Percentiles rank a stretch among this genome's conserved stretches.
Conservation (phyloP, 2,329 filamentous ascomycete species). For the Colletotrichum salicis region DNA sequence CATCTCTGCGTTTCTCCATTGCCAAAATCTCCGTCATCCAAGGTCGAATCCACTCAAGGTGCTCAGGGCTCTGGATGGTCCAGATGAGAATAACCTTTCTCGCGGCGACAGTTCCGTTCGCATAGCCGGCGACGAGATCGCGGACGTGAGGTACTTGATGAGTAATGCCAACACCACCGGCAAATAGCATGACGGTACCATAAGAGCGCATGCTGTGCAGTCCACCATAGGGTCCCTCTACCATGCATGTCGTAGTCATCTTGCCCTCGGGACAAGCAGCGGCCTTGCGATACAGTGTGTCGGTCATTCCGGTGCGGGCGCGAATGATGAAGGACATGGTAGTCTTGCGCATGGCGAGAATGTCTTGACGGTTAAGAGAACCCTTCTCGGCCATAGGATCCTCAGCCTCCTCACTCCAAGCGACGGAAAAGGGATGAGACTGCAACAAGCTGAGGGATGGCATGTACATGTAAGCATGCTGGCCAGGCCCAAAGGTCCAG, state of each 20-base stretch:
- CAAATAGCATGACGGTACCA: slow-evolving; percentile 82
- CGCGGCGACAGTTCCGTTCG: slow-evolving; percentile 75
- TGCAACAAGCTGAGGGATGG: slow-evolving; percentile 77
- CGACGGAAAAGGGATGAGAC: slow-evolving; percentile 82
- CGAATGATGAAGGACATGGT: slow-evolving; percentile 78
- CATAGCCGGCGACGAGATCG: slow-evolving; percentile 75
- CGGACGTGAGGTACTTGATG: slow-evolving; percentile 81
- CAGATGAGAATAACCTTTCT: slow-evolving; percentile 80
- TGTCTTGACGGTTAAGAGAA: slow-evolving; percentile 68
- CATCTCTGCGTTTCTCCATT: slow-evolving; percentile 79
- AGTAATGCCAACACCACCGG: slow-evolving; percentile 83
- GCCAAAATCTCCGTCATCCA: slow-evolving; percentile 85
- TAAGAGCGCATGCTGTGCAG: slow-evolving; percentile 78
- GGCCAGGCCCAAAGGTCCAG: slow-evolving; percentile 80
- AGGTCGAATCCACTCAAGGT: slow-evolving; percentile 84
- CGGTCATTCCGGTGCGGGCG: slow-evolving; percentile 79
- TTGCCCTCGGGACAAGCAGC: slow-evolving; percentile 68
- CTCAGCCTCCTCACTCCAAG: slow-evolving; percentile 77
- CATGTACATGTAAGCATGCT: slow-evolving; percentile 84
- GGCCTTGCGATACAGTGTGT: slow-evolving; percentile 75
- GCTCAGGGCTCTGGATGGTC: slow-evolving; percentile 82
- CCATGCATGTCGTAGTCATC: slow-evolving; percentile 71
- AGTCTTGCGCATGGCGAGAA: slow-evolving; percentile 69
- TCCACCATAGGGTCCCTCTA: slow-evolving; percentile 83
- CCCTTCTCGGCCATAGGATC: slow-evolving; percentile 63